A percentile compares a stretch with the other conserved stretches of the same genome.
These are phyloP conservation scores for Dactylellina sp. DNA, from an alignment of 2,329 filamentous ascomycete genomes.

Conservation along the genomic window DNA sequence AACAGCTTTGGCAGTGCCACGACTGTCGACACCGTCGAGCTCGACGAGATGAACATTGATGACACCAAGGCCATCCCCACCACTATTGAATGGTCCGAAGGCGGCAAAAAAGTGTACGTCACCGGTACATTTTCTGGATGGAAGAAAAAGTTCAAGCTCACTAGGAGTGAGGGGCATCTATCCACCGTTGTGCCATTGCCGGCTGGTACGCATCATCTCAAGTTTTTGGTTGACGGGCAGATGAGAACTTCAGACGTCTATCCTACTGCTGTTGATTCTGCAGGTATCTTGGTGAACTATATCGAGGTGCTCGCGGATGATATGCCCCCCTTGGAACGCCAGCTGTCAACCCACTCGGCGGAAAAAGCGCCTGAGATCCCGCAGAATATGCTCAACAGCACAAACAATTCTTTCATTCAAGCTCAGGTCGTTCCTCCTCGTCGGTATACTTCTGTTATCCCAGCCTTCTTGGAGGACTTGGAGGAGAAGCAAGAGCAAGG, in stretches of 20 bases:
- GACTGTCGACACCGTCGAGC: slow-evolving; percentile 52
- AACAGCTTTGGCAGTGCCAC: slow-evolving; percentile 55
- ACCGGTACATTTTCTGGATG: slow-evolving; percentile 98
- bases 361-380: slow-evolving; percentile 59
- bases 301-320: slow-evolving; percentile 90
- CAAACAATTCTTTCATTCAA: slow-evolving; percentile 64
- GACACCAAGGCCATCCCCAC: slow-evolving; percentile 84
- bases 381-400: slow-evolving; percentile 59
- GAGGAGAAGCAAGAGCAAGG: slow-evolving; percentile 85
- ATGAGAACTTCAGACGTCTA: slow-evolving; percentile 89
- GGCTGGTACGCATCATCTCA: slow-evolving; percentile 94
- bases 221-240: slow-evolving; percentile 92
- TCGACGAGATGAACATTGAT: slow-evolving; percentile 78
- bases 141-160: slow-evolving; percentile 91
- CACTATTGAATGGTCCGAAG: slow-evolving; percentile 83
- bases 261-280: slow-evolving; percentile 96
- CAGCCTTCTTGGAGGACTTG: slow-evolving; percentile 85
- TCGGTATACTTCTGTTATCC: slow-evolving; percentile 76
- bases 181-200: slow-evolving; percentile 83
- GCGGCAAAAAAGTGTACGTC: slow-evolving; percentile 91
- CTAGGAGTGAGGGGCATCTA: slow-evolving; percentile 82
- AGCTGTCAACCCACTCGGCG: slow-evolving; percentile 58
- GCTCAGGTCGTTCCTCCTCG: slow-evolving; percentile 66
- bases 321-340: slow-evolving; percentile 65
- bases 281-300: slow-evolving; percentile 98